Conservation (phyloP, 2,329 filamentous ascomycete genomes). For the Coniochaeta hoffmannii region DNA sequence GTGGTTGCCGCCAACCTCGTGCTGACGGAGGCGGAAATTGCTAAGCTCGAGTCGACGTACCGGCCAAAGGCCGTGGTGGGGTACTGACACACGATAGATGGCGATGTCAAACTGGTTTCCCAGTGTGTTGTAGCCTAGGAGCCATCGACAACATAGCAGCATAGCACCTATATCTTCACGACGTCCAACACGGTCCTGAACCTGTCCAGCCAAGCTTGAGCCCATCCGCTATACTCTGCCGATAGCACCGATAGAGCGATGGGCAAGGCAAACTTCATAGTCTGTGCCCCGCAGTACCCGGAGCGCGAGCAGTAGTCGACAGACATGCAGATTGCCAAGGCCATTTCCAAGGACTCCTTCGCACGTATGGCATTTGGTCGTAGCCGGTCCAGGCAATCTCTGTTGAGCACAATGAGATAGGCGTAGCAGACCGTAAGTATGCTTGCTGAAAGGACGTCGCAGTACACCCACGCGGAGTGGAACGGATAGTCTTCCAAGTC, state of each 20-base stretch:
- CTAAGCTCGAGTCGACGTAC: neutral
- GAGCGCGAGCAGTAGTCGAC: neutral
- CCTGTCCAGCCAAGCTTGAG: neutral
- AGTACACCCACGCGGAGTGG: neutral
- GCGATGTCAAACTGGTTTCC: no score
- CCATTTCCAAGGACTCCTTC: no score
- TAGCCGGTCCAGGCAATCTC: neutral
- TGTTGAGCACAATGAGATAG: neutral
- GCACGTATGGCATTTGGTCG: neutral
- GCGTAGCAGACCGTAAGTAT: neutral
- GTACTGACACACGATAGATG: neutral
- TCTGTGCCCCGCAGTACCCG: neutral
- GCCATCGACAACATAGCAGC: neutral
- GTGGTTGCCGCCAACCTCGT: neutral
- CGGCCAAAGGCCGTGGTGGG: neutral
- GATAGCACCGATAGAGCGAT: neutral
- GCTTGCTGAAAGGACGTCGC: neutral
- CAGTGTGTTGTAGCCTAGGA: neutral
- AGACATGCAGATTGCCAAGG: neutral
- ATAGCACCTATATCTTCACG: neutral
- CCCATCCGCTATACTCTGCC: neutral
- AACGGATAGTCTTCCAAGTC: neutral
- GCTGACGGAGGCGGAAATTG: neutral
- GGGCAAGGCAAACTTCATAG: neutral
- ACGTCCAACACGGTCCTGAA: neutral